These are phyloP conservation scores for Delonix regia DNA, from an alignment of 306 rosid species.

Conservation along the genomic window DNA sequence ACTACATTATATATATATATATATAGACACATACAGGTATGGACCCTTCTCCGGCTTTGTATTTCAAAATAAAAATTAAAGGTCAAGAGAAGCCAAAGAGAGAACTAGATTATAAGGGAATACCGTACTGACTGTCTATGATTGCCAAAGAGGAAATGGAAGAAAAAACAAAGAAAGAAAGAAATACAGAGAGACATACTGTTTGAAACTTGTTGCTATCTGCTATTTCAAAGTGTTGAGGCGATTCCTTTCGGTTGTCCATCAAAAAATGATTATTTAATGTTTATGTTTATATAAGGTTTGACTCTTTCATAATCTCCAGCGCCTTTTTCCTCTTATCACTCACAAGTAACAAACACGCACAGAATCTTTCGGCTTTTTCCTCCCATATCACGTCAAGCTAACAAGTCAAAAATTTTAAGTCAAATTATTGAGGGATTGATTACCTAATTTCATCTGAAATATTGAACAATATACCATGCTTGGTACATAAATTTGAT, in stretches of 20 bases:
- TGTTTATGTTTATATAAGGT: neutral
- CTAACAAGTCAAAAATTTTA: constrained; percentile 11
- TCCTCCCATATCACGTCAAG: constrained; percentile 39
- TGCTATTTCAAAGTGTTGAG: constrained; percentile 17
- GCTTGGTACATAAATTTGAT: neutral
- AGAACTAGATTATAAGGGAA: neutral
- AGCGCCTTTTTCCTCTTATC: constrained; percentile 22
- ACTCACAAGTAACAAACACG: neutral
- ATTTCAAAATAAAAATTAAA: neutral
- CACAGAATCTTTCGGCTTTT: constrained; percentile 25
- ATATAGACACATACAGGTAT: no score
- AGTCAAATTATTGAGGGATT: constrained; percentile 3
- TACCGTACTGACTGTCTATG: neutral
- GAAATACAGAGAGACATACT: neutral
- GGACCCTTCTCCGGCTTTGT: neutral
- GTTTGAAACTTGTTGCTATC: neutral
- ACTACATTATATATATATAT: neutral
- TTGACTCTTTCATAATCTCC: constrained; percentile 11
- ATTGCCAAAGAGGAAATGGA: neutral
- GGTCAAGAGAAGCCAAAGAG: neutral
- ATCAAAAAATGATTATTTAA: constrained; percentile 20
- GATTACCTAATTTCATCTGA: neutral
- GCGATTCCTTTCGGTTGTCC: constrained; percentile 3
- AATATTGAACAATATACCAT: neutral
- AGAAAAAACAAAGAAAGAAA: neutral